Evolutionary conservation across 768 basidiomycete genomes (phyloP), one percentile per base, ranked within the genome.

Genomic region (Cubamyces sp.): DNA sequence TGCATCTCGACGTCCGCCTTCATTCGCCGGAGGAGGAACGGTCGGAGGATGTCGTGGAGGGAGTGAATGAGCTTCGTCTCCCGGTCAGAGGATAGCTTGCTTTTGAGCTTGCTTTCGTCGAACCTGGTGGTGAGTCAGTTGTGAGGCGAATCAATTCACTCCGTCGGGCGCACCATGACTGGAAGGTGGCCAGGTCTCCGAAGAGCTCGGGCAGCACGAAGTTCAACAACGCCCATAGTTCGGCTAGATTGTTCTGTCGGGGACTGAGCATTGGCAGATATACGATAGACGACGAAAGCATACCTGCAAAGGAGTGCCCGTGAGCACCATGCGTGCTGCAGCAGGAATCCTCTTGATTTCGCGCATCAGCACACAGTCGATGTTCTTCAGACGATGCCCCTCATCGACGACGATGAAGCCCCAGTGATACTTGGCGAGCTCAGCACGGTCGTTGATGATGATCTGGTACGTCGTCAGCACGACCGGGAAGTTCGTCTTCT

Each of bases 321-420:
- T 98, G 64, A 99, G 76, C 60, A 99, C 90, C 85, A 98, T 90
- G 49, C 97, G 80, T 43, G 94, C 92, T 0, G 90, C 93, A 56
- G 87, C 87, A 1, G 79, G 77, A 71, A 94, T 95, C 68, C 86
- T 85, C 77, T 95, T 96, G 67, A 99, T 90, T 74, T 96, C 94
- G 60, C 82, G 82, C 75, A 98, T 92, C 16, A 98, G 84, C 77
- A 85, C 89, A 75, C 94, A 94, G 69, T 98, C 85, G 60, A 96
- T 79, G 69, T 99, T 99, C 79, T 98, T 98, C 71, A 99, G 74
- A 23, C 96, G 81, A 75, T 99, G 97, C 0, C 96, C 94, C 75
- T 96, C 94, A 71, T 96, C 94, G 2, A 99, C 96, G 61, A 98
- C 92, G 71, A 98, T 93, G 71, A 96, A 97, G 25, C 91, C 87